Percentiles rank a stretch among this genome's conserved stretches.
Evolutionary conservation across 1,284 basidiomycete species (phyloP).

Genomic region (Chiua sp.): DNA sequence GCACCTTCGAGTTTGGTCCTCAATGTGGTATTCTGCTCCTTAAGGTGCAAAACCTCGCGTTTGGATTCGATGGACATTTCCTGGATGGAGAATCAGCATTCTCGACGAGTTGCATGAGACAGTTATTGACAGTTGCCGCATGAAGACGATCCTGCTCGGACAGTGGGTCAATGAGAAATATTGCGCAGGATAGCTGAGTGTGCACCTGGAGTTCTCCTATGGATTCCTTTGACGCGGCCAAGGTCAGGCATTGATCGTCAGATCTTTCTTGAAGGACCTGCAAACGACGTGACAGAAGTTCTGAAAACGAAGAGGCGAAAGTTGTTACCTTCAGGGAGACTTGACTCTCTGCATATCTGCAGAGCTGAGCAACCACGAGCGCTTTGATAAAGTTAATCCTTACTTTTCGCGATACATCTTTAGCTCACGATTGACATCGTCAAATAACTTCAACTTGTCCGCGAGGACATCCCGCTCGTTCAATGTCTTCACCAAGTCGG

Average conservation of each 20-base stretch:
- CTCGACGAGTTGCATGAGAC: not conserved
- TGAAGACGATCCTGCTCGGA: constrained; percentile 26
- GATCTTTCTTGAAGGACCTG: constrained; percentile 65
- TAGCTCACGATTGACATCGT: constrained; percentile 25
- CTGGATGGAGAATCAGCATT: constrained; percentile 20
- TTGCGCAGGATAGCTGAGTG: not conserved
- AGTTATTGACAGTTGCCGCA: constrained; percentile 16
- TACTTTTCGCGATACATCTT: constrained; percentile 33
- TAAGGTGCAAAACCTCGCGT: constrained; percentile 21
- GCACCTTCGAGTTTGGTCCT: too few relatives aligned
- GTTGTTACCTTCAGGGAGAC: constrained; percentile 37
- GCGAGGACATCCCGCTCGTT: constrained; percentile 24
- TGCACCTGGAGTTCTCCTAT: constrained; percentile 58
- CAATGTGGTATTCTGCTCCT: constrained; percentile 25
- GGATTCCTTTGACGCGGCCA: constrained; percentile 57
- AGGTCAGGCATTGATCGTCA: constrained; percentile 57
- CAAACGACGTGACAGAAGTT: not conserved
- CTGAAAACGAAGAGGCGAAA: not conserved
- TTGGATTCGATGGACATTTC: constrained; percentile 20
- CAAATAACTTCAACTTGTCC: constrained; percentile 30
- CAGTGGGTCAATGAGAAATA: not conserved
- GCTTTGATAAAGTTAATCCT: constrained; percentile 3
- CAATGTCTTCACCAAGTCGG: constrained; percentile 20
- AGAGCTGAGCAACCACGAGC: constrained; percentile 1
- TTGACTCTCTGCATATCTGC: constrained; percentile 35